Percentiles rank a stretch among this genome's conserved stretches.
phyloP scores from a whole-genome alignment of 768 basidiomycete species.

The Mycena kentingensis region DNA sequence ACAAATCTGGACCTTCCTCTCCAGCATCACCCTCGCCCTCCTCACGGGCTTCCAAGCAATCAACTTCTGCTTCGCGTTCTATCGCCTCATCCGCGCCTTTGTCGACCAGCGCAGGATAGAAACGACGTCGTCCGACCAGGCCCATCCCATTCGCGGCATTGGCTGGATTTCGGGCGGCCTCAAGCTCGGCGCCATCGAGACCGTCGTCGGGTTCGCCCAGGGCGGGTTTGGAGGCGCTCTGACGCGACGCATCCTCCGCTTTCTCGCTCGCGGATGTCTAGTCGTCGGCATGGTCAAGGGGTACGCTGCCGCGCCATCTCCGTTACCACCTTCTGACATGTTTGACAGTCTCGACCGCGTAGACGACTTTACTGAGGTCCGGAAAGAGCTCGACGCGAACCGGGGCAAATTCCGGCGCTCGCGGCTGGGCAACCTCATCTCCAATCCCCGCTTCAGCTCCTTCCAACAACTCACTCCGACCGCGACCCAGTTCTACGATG shows the following conservation, averaged over 20 bases:
- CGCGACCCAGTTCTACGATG: conserved; percentile 41
- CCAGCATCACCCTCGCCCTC: conserved; percentile 59
- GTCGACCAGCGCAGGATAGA: conserved; percentile 57
- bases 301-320: conserved; percentile 39
- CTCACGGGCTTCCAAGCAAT: conserved; percentile 59
- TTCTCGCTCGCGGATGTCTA: conserved; percentile 54
- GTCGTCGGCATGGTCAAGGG: conserved; percentile 69
- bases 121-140: conserved; percentile 41
- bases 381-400: conserved; percentile 37
- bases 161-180: conserved; percentile 66
- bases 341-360: conserved; percentile 50
- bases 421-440: conserved; percentile 48
- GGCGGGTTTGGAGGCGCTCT: conserved; percentile 55
- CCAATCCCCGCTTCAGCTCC: conserved; percentile 55
- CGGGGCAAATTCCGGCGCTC: conserved; percentile 36
- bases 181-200: conserved; percentile 67
- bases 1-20: conserved; percentile 58
- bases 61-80: conserved; percentile 60
- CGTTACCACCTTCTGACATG: not conserved
- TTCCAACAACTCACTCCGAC: conserved; percentile 57
- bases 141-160: conserved; percentile 58
- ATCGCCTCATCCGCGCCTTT: conserved; percentile 54
- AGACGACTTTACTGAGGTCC: conserved; percentile 55
- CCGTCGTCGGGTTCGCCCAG: conserved; percentile 60
- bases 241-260: conserved; percentile 58